Conservation (phyloP, 1,139 yeast species). For the Saccharomyces hybrid region DNA sequence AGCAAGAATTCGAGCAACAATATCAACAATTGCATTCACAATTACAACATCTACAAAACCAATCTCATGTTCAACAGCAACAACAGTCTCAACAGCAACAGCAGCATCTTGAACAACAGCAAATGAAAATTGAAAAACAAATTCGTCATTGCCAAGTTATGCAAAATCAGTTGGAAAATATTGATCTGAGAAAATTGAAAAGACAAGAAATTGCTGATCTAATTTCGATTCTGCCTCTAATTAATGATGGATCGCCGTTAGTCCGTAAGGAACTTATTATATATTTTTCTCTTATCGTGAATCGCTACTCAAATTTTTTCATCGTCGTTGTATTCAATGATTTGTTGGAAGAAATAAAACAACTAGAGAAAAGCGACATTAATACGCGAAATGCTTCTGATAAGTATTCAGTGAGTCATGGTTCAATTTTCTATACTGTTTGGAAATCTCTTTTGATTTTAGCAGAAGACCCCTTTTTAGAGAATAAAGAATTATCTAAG, state of each 20-base stretch:
- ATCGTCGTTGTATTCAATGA: conserved; percentile 84
- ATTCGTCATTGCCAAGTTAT: conserved; percentile 25
- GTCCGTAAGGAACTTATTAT: conserved; percentile 81
- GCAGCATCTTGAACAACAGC: conserved; percentile 25
- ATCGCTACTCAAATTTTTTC: conserved; percentile 64
- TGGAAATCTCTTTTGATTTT: conserved; percentile 81
- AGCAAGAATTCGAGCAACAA: conserved; percentile 30
- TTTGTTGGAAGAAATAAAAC: conserved; percentile 68
- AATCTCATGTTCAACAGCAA: conserved; percentile 20
- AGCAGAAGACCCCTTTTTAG: conserved; percentile 84
- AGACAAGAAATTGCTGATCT: conserved; percentile 39
- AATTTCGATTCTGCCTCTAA: conserved; percentile 38
- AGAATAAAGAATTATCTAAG: conserved; percentile 68
- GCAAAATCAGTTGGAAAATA: conserved; percentile 24
- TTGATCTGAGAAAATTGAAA: conserved; percentile 33
- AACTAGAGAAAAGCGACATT: conserved; percentile 49
- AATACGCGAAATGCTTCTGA: conserved; percentile 23
- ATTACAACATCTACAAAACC: conserved; percentile 24
- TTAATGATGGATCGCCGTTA: conserved; percentile 83
- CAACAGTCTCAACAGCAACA: conserved; percentile 11
- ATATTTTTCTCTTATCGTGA: conserved; percentile 67
- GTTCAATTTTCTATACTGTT: conserved; percentile 75
- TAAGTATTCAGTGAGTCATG: conserved; percentile 48
- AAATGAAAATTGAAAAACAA: conserved; percentile 29
- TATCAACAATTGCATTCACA: conserved; percentile 29